Evolutionary conservation across 1,139 yeast genomes (phyloP).

Genomic region (Yueomyces sp.): DNA sequence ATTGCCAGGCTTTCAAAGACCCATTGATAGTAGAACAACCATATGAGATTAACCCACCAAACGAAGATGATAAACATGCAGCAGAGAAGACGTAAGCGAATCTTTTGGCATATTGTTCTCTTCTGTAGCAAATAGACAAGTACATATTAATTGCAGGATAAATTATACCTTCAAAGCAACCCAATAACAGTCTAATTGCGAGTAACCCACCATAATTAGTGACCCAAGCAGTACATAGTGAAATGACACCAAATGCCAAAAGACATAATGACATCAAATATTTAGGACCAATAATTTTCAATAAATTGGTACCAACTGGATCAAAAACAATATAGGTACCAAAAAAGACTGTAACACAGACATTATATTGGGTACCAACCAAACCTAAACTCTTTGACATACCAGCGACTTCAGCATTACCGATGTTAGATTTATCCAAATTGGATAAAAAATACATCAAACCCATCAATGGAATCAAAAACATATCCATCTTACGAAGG

Average conservation of each 20-base stretch:
- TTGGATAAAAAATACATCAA: slow-evolving; percentile 42
- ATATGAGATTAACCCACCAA: slow-evolving; percentile 36
- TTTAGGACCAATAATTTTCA: slow-evolving; percentile 26
- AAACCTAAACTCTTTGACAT: slow-evolving; percentile 38
- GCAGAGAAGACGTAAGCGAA: slow-evolving; percentile 32
- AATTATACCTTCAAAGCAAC: slow-evolving; percentile 45
- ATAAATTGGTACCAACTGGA: slow-evolving; percentile 35
- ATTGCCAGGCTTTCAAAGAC: slow-evolving; percentile 36
- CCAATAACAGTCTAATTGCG: slow-evolving; percentile 36
- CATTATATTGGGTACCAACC: slow-evolving; percentile 37
- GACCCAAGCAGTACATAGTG: slow-evolving; percentile 37
- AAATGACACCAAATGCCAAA: slow-evolving; percentile 39
- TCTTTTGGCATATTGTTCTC: slow-evolving; percentile 32
- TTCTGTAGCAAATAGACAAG: slow-evolving; percentile 29
- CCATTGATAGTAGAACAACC: slow-evolving; percentile 31
- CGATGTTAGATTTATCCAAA: slow-evolving; percentile 47
- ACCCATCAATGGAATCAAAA: slow-evolving; percentile 42
- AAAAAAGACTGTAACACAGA: slow-evolving; percentile 40
- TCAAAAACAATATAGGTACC: slow-evolving; percentile 47
- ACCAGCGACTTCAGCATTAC: slow-evolving; percentile 48
- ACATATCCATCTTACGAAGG: slow-evolving; percentile 35
- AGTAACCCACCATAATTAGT: slow-evolving; percentile 33
- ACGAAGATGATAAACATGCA: slow-evolving; percentile 33
- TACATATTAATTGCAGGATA: slow-evolving; percentile 35
- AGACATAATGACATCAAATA: slow-evolving; percentile 20